Evolutionary conservation across 805 yeast species (phyloP), one percentile per base, ranked within the genome.

Genomic region (Yamadazyma olivae): DNA sequence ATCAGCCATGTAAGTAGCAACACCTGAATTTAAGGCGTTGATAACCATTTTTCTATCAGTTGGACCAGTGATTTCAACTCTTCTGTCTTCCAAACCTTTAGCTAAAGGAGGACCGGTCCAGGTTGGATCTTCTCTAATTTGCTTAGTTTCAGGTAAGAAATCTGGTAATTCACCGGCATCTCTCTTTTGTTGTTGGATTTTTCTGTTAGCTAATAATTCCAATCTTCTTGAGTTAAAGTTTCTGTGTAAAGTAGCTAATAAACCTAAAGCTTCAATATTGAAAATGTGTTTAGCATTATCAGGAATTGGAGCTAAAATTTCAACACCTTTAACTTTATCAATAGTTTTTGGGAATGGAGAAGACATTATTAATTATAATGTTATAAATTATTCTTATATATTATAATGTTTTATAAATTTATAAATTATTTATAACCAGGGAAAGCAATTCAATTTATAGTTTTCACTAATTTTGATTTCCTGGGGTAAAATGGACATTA

Each of bases 1-100:
- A 66, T 84, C 95, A 28, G 88, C 81, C 93, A 84, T 84, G 57
- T 84, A 84, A 20, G 93, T 83, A 44, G 83, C 83, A 29, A 84
- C 93, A 36, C 74, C 71, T 0, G 90, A 79, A 61, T 84, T 84
- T 56, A 84, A 71, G 2, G 91, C 93, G 54, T 83, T 84, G 53
- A 84, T 79, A 45, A 84, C 77, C 95, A 84, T 84, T 51, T 84
- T 82, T 46, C 91, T 75, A 56, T 83, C 83, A 36, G 90, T 84
- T 15, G 95, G 95, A 33, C 95, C 95, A 17, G 95, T 84, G 59
- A 84, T 84, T 61, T 84, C 93, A 29, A 78, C 80, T 56, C 88
- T 75, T 65, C 95, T 75, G 57, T 81, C 83, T 41, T 75, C 74
- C 49, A 84, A 65, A 33, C 89, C 88, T 27, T 81, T 81, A 26